phyloP scores from a whole-genome alignment of 1,284 basidiomycete species.

The Trametes polyzona region DNA sequence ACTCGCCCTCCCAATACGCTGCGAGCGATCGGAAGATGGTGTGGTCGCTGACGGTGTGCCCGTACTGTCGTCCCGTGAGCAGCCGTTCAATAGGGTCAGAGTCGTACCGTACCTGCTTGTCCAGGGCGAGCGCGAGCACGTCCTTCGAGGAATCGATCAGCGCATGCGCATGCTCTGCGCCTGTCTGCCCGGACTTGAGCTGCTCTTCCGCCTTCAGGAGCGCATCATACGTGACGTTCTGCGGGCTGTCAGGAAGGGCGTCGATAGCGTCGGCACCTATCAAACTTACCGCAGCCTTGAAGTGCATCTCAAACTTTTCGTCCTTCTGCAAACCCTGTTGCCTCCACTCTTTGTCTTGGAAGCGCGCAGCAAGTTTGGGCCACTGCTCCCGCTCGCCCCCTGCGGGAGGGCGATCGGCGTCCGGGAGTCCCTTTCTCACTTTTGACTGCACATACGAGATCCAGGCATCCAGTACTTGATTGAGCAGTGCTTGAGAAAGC shows the following conservation, averaged over 20 bases:
- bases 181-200: constrained; percentile 45
- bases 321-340: constrained; percentile 73
- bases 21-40: constrained; percentile 86
- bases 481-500: constrained; percentile 63
- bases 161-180: constrained; percentile 53
- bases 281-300: constrained; percentile 72
- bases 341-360: constrained; percentile 66
- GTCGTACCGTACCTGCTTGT: constrained; percentile 63
- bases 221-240: constrained; percentile 61
- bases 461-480: constrained; percentile 69
- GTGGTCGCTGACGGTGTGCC: constrained; percentile 85
- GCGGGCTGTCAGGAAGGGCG: constrained; percentile 8
- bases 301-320: constrained; percentile 92
- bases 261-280: neutral
- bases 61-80: constrained; percentile 54
- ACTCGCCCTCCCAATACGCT: constrained; percentile 89
- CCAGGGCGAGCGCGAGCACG: constrained; percentile 74
- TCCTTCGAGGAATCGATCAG: constrained; percentile 79
- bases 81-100: neutral
- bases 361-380: constrained; percentile 52
- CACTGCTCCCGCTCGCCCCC: constrained; percentile 59
- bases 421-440: constrained; percentile 60
- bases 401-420: constrained; percentile 46
- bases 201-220: constrained; percentile 47
- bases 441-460: constrained; percentile 62